Conservation (phyloP, 805 yeast genomes). For the Saccharomycopsis guyanensis region DNA sequence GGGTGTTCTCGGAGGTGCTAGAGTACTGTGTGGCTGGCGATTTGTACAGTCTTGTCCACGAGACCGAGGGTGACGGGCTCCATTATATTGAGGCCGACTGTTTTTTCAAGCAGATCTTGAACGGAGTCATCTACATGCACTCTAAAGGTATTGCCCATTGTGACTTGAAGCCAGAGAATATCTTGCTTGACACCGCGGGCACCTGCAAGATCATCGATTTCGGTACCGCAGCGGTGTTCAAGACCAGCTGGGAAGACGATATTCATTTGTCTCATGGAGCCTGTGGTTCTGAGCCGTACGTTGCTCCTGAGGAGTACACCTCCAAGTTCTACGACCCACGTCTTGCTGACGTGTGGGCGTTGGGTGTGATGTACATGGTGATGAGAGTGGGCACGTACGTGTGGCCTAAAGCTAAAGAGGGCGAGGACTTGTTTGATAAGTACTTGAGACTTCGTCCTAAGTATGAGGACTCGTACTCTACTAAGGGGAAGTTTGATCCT, state of each 20-base stretch:
- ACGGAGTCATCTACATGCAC: slow-evolving; percentile 81
- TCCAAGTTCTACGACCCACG: slow-evolving; percentile 61
- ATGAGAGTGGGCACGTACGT: slow-evolving; percentile 85
- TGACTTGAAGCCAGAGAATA: slow-evolving; percentile 84
- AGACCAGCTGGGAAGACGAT: slow-evolving; percentile 81
- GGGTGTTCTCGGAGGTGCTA: slow-evolving; percentile 84
- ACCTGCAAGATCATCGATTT: slow-evolving; percentile 71
- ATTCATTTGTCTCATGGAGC: slow-evolving; percentile 64
- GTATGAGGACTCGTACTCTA: slow-evolving; percentile 26
- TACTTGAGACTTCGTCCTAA: slow-evolving; percentile 39
- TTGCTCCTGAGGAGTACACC: slow-evolving; percentile 81
- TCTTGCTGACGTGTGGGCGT: slow-evolving; percentile 82
- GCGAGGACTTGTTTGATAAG: slow-evolving; percentile 39
- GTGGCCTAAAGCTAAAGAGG: slow-evolving; percentile 70
- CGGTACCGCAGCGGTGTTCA: slow-evolving; percentile 86
- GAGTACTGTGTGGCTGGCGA: slow-evolving; percentile 92
- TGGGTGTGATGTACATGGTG: slow-evolving; percentile 69
- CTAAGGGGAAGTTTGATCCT: slow-evolving; percentile 26
- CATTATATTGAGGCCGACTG: slow-evolving; percentile 75
- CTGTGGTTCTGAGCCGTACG: slow-evolving; percentile 85
- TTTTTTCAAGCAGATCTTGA: slow-evolving; percentile 76
- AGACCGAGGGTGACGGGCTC: slow-evolving; percentile 43
- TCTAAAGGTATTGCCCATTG: slow-evolving; percentile 91
- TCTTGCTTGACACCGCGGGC: slow-evolving; percentile 61
- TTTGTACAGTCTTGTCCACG: slow-evolving; percentile 50